Percentiles rank a stretch among this genome's conserved stretches.
These are phyloP conservation scores for Schoenoplectus triqueter DNA, from an alignment of 202 grass and related monocot genomes.

Conservation along the genomic window DNA sequence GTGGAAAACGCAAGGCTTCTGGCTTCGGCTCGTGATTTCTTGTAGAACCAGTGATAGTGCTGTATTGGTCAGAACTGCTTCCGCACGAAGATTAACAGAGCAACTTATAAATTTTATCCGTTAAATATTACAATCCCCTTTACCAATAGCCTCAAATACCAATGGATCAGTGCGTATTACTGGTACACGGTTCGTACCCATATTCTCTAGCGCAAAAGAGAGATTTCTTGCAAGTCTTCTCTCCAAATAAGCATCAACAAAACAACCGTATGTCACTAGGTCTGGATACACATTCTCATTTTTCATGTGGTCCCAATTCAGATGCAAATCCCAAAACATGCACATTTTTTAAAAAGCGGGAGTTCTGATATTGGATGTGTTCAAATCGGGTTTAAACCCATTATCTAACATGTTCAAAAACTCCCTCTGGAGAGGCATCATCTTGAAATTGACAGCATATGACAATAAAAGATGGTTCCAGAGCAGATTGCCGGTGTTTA, in stretches of 20 bases:
- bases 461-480: conserved; percentile 90
- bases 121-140: too few relatives aligned
- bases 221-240: conserved; percentile 75
- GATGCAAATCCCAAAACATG: conserved; percentile 97
- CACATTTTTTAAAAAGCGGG: conserved; percentile 89
- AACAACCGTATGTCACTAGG: conserved; percentile 71
- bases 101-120: too few relatives aligned
- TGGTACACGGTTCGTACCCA: conserved; percentile 18
- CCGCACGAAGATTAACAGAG: too few relatives aligned
- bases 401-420: conserved; percentile 79
- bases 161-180: conserved; percentile 57
- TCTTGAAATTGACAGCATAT: conserved; percentile 89
- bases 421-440: conserved; percentile 86
- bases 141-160: conserved; percentile 82
- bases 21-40: too few relatives aligned
- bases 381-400: conserved; percentile 65
- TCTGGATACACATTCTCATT: conserved; percentile 53
- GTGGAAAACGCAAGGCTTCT: too few relatives aligned
- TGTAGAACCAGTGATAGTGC: too few relatives aligned
- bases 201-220: conserved; percentile 39
- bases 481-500: conserved; percentile 65
- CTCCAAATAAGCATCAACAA: conserved; percentile 83
- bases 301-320: conserved; percentile 72
- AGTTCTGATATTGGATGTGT: conserved; percentile 81
- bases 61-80: too few relatives aligned